phyloP scores from a whole-genome alignment of 352 stramenopile genomes.

The Globisporangium orthogonon region DNA sequence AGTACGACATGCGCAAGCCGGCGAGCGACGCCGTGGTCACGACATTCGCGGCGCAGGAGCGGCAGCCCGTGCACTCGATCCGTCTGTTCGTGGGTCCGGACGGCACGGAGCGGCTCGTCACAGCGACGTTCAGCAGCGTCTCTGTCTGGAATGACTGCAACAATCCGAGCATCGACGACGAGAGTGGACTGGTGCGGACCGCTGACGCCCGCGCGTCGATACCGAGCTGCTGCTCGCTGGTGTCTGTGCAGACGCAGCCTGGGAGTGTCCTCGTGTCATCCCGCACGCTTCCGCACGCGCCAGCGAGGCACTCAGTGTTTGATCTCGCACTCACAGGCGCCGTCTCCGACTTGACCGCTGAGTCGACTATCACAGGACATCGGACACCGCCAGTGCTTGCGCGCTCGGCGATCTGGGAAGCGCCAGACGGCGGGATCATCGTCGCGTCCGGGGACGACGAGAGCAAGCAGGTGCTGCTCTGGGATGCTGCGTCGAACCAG shows the following conservation, averaged over 20 bases:
- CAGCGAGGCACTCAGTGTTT: conserved; percentile 40
- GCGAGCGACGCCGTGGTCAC: conserved; percentile 21
- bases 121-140: conserved; percentile 33
- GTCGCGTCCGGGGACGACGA: conserved; percentile 22
- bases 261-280: conserved; percentile 33
- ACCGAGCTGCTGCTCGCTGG: conserved; percentile 29
- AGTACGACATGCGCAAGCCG: conserved; percentile 47
- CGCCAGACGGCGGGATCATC: background rate
- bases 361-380: conserved; percentile 26
- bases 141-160: conserved; percentile 33
- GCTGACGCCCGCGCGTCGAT: conserved; percentile 17
- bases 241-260: conserved; percentile 18
- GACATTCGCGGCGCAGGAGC: conserved; percentile 26
- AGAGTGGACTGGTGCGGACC: conserved; percentile 1
- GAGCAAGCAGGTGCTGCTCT: conserved; percentile 17
- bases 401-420: conserved; percentile 36
- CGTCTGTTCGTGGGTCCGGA: conserved; percentile 24
- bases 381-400: conserved; percentile 33
- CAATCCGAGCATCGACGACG: conserved; percentile 3
- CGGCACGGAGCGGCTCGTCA: conserved; percentile 26
- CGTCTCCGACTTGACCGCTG: conserved; percentile 10
- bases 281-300: conserved; percentile 16
- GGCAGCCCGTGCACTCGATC: conserved; percentile 50
- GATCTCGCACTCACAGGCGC: conserved; percentile 17
- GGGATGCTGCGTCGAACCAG: conserved; percentile 14